Conservation (phyloP, 768 basidiomycete genomes). For the Naganishia vaughanmartiniae region DNA sequence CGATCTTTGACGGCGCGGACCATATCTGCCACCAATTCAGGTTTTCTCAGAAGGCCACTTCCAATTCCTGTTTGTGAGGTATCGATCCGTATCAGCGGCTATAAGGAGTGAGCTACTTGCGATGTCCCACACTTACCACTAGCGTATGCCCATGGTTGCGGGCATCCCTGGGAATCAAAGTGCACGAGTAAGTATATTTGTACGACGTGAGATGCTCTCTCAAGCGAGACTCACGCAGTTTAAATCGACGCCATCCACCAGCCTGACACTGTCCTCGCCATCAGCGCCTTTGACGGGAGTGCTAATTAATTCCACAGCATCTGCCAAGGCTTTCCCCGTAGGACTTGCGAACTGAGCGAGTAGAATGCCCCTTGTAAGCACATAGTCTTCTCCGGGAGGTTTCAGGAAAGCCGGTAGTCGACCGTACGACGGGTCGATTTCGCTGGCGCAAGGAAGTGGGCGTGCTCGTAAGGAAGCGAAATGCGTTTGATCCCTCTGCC, state of each 20-base stretch:
- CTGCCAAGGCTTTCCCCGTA: constrained; percentile 53
- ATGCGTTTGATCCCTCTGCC: constrained; percentile 4
- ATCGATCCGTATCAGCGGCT: not conserved
- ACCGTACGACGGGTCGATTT: not conserved
- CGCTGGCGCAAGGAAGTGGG: constrained; percentile 28
- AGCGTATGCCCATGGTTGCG: constrained; percentile 56
- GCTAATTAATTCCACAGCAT: constrained; percentile 55
- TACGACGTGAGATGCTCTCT: not conserved
- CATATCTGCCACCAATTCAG: constrained; percentile 56
- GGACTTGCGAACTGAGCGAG: constrained; percentile 57
- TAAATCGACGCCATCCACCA: constrained; percentile 57
- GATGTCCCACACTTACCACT: constrained; percentile 26
- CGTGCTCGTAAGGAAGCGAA: constrained; percentile 2
- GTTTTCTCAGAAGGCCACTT: constrained; percentile 55
- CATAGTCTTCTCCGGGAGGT: constrained; percentile 37
- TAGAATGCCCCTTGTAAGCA: constrained; percentile 52
- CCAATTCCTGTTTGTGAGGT: constrained; percentile 52
- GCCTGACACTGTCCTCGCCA: constrained; percentile 29
- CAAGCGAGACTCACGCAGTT: constrained; percentile 52
- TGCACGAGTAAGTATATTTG: not conserved
- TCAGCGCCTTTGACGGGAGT: constrained; percentile 33
- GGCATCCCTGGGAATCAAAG: constrained; percentile 50
- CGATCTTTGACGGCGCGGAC: constrained; percentile 54
- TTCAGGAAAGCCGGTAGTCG: constrained; percentile 37
- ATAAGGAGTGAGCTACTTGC: constrained; percentile 33